A percentile compares a stretch with the other conserved stretches of the same genome.
Conservation (phyloP, 176 grass and related monocot genomes). For the Zea luxurians region DNA sequence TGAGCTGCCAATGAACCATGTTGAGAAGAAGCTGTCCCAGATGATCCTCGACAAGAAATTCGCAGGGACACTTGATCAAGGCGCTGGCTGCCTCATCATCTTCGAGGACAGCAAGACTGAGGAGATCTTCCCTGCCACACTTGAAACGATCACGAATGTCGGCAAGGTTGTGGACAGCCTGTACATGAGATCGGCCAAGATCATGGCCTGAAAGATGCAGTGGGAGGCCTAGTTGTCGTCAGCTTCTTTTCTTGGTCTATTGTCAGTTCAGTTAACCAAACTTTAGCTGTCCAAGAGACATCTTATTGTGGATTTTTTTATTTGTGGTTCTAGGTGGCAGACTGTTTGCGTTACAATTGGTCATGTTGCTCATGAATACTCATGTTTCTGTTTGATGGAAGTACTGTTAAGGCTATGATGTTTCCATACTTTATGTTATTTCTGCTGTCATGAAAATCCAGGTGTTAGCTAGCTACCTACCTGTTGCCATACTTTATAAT, state of each 20-base stretch:
- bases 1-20: slow-evolving; percentile 64
- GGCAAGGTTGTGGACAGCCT: slow-evolving; percentile 81
- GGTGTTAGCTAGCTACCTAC: neutral
- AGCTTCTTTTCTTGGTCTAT: neutral
- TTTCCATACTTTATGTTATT: neutral
- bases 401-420: neutral
- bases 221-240: neutral
- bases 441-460: neutral
- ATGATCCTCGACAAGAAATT: slow-evolving; percentile 93
- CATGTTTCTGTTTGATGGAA: slow-evolving; percentile 24
- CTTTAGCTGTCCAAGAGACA: slow-evolving; percentile 20
- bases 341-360: neutral
- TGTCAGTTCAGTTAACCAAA: neutral
- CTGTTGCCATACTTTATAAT: neutral
- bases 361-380: slow-evolving; percentile 5
- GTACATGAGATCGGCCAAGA: slow-evolving; percentile 78
- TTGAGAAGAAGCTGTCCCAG: slow-evolving; percentile 84
- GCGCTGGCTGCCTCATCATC: slow-evolving; percentile 83
- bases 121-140: slow-evolving; percentile 77
- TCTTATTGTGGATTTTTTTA: neutral
- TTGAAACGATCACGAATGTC: slow-evolving; percentile 75
- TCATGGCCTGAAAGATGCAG: slow-evolving; percentile 56
- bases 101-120: slow-evolving; percentile 68
- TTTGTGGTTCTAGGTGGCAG: neutral
- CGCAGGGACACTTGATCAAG: slow-evolving; percentile 74